Percentiles rank a stretch among this genome's conserved stretches.
Evolutionary conservation across 108 stramenopile species (phyloP).

Genomic region (Fistulifera pelliculosa): DNA sequence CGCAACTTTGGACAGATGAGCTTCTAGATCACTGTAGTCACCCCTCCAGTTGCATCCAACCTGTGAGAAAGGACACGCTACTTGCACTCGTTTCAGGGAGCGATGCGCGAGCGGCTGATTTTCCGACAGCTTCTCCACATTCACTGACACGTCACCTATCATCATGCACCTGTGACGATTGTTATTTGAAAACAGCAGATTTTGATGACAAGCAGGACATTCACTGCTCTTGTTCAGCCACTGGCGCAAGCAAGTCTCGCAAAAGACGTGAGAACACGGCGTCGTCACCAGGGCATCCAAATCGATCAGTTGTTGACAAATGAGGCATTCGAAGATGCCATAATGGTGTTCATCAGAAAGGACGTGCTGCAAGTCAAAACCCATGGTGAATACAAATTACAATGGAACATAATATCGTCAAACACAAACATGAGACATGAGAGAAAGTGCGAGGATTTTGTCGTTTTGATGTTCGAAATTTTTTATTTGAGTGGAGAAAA

Average conservation of each 20-base stretch:
- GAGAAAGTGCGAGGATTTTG: no score
- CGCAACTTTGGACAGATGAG: constrained; percentile 28
- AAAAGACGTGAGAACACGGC: constrained; percentile 27
- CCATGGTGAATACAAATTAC: constrained; percentile 9
- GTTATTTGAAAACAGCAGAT: constrained; percentile 13
- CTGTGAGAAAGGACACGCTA: constrained; percentile 23
- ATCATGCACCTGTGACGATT: constrained; percentile 12
- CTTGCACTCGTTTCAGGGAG: constrained; percentile 15
- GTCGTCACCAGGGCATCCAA: constrained; percentile 25
- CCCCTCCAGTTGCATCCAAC: constrained; percentile 37
- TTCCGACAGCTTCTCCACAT: constrained; percentile 16
- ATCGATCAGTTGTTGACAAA: constrained; percentile 26
- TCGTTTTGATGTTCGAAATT: no score
- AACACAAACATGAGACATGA: no score
- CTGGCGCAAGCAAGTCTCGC: constrained; percentile 11
- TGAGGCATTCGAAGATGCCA: constrained; percentile 20
- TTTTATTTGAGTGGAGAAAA: no score
- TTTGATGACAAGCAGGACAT: constrained; percentile 30
- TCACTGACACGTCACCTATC: constrained; percentile 8
- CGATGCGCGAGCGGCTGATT: constrained; percentile 31
- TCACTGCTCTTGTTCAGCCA: constrained; percentile 12
- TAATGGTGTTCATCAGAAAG: constrained; percentile 17
- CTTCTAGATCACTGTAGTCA: constrained; percentile 43
- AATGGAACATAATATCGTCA: no score
- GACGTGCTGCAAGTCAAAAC: constrained; percentile 18